Evolutionary conservation across 257 asterid genomes (phyloP), one percentile per base, ranked within the genome.

Genomic region (Paraleonurus japonicus): DNA sequence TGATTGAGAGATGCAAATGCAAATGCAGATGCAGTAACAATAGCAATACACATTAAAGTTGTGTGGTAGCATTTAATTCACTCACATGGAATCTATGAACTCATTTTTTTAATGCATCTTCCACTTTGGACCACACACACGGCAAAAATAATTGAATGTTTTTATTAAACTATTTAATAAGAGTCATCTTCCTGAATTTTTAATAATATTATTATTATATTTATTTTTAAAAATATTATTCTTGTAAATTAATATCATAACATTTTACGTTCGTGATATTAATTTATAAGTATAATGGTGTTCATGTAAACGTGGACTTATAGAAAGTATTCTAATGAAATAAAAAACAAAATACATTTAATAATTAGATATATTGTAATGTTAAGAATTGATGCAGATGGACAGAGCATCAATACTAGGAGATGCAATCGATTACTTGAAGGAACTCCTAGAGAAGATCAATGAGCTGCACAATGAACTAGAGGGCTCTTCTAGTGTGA

Each of bases 61-160:
- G 77, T 75, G 77, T 80, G 81, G 73, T 82, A 70, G 94, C 97
- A 94, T 89, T 90, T 73, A 94, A 63, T 87, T 83, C 75, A 79
- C 70, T 93, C 98, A 93, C 98, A 85, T 87, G 98, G 73, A 84
- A 75, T 82, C 88, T 78, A 89, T 93, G 98, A 86, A 70, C 20
- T 83, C 22, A 82, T 60, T 86, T 78, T 59, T 74, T 30, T 70
- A 81, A 76, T 69, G 68, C 77, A 78, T 78, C 77, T 79, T 79
- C 67, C 78, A 69, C 55, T 83, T 76, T 61, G 89, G 90, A 80
- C 87, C 89, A 82, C 86, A 73, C 24, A 77, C 51, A 43, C 51
- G 16, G 51, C 19, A 43, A 43, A 43, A 43, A 43, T 64, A 69
- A 72, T 37, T 2, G 33, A 60, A 17, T 75, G 30, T 65, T n/a